Evolutionary conservation across 176 grass and related monocot species (phyloP), one percentile per base, ranked within the genome.

Genomic region (Triticum monococcum): DNA sequence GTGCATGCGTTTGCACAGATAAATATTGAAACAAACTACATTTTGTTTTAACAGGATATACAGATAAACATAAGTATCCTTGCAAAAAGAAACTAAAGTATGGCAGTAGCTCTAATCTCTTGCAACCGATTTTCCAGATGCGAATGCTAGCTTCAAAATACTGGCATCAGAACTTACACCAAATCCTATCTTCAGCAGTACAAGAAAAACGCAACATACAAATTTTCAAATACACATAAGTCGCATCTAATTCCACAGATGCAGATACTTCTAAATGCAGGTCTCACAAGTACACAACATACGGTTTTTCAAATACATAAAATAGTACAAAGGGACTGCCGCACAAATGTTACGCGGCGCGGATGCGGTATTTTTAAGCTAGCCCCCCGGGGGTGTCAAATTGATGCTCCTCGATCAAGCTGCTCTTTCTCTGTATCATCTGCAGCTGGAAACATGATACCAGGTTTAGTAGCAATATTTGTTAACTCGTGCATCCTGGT

Each of bases 251-350:
- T 31, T 52, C 28, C 25, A 2, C 1, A 31, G 25, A 52, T 26
- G 12, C 12, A 14, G 41, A 73, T 45, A 12, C 70, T 43, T 72
- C 70, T 46, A 46, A 74, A 74, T 74, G 28, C 24, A 75, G 7
- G 24, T 75, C 7, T 75, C 23, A 75, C 72, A 75, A 9, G 41
- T 43, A 50, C 3, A 30, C 10, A 46, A 46, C 24, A 75, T 30
- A 28, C 45, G 24, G 7, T 75, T 75, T 45, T 25, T 48, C 41
- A 75, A 75, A 75, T 75, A 50, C 37, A 72, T 43, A 82, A 78
- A 78, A 16, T 65, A 3, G 54, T 66, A 66, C 26, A 48, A 28
- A 75, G 41, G 24, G n/a, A 30, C 16, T 30, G 72, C 71, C 25
- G 4, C n/a, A 64, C 23, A 25, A 7, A 48, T 25, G 45, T 59